phyloP scores from a whole-genome alignment of 2,329 filamentous ascomycete genomes.

The Aschersonia sp. region DNA sequence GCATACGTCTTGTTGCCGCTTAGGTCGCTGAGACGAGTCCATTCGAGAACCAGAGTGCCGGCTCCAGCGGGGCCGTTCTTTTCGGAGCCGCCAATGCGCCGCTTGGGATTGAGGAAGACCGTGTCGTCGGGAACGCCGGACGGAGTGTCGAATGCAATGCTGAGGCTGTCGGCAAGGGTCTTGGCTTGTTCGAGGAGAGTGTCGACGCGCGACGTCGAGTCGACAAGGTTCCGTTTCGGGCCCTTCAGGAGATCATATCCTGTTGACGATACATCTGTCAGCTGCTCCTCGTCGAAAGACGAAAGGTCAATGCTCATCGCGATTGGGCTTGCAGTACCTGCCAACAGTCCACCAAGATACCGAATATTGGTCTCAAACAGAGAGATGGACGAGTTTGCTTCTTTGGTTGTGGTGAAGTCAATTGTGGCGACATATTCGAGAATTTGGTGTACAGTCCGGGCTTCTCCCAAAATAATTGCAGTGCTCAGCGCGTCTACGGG shows the following conservation, averaged over 20 bases:
- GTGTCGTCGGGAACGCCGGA: slow-evolving; percentile 61
- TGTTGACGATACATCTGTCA: slow-evolving; percentile 10
- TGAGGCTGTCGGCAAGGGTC: slow-evolving; percentile 56
- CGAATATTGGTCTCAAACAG: slow-evolving; percentile 87
- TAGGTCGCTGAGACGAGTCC: slow-evolving; percentile 66
- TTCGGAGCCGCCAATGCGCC: slow-evolving; percentile 29
- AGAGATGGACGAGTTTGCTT: slow-evolving; percentile 39
- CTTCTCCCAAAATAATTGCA: slow-evolving; percentile 60
- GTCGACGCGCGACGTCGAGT: slow-evolving; percentile 29
- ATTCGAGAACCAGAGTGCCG: slow-evolving; percentile 71
- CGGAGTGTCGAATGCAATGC: slow-evolving; percentile 63
- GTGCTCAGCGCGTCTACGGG: slow-evolving; percentile 71
- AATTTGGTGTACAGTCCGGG: slow-evolving; percentile 55
- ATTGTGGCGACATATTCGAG: slow-evolving; percentile 55
- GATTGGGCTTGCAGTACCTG: slow-evolving; percentile 29
- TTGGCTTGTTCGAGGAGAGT: slow-evolving; percentile 51
- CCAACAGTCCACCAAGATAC: slow-evolving; percentile 68
- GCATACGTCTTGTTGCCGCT: slow-evolving; percentile 54
- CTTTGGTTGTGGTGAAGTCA: slow-evolving; percentile 48
- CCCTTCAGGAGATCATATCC: slow-evolving; percentile 60
- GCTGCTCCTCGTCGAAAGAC: neutral
- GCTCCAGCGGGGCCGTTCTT: slow-evolving; percentile 62
- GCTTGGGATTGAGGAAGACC: slow-evolving; percentile 42
- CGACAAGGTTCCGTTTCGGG: slow-evolving; percentile 37
- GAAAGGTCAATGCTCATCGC: neutral